Conservation (phyloP, 768 basidiomycete species). For the Tubosaeta sp. region DNA sequence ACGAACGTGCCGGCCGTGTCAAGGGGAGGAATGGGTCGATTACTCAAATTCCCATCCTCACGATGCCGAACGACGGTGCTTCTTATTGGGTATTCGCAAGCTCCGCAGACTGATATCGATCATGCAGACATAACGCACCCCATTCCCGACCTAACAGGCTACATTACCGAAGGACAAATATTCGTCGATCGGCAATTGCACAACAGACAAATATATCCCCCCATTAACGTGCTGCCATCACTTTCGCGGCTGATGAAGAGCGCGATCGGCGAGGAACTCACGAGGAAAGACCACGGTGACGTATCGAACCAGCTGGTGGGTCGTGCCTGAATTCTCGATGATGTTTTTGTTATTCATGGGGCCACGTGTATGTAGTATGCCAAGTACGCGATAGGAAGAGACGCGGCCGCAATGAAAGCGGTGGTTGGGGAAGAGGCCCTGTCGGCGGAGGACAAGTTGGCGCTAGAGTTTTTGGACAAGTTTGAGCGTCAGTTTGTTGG, state of each 20-base stretch:
- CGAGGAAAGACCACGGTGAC: slow-evolving; percentile 97
- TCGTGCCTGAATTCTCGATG: slow-evolving; percentile 24
- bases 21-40: slow-evolving; percentile 97
- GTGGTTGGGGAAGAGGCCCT: slow-evolving; percentile 98
- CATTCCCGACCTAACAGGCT: slow-evolving; percentile 98
- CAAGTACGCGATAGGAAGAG: slow-evolving; percentile 96
- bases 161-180: slow-evolving; percentile 99
- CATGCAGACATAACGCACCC: slow-evolving; percentile 97
- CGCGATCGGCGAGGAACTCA: slow-evolving; percentile 96
- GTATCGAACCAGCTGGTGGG: slow-evolving; percentile 96
- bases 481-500: slow-evolving; percentile 98
- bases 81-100: slow-evolving; percentile 17
- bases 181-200: slow-evolving; percentile 96
- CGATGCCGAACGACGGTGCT: slow-evolving; percentile 99
- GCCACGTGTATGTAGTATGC: slow-evolving; percentile 68
- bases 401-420: slow-evolving; percentile 98
- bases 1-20: slow-evolving; percentile 98
- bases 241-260: slow-evolving; percentile 99
- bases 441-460: slow-evolving; percentile 92
- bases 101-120: slow-evolving; percentile 24
- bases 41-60: slow-evolving; percentile 98
- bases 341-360: slow-evolving; percentile 9
- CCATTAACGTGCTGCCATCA: slow-evolving; percentile 98
- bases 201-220: slow-evolving; percentile 97
- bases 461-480: slow-evolving; percentile 95